These are phyloP conservation scores for Amborella trichopoda DNA, from an alignment of 164 flowering plant genomes.

Conservation along the genomic window DNA sequence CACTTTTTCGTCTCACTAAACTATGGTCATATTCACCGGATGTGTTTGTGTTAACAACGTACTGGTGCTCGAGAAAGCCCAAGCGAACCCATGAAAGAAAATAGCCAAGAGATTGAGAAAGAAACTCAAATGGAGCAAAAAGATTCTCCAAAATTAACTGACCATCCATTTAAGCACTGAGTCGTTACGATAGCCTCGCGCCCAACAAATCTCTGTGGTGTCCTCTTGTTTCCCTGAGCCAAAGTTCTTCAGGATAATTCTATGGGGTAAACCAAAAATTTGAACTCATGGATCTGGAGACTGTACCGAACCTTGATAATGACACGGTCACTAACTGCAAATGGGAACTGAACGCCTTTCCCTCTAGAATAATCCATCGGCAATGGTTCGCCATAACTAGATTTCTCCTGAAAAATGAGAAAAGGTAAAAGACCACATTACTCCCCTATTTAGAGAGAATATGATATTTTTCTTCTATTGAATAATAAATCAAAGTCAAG, in stretches of 20 bases:
- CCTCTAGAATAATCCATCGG: constrained; percentile 44
- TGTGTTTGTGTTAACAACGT: too few species aligned
- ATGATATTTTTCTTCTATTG: too few species aligned
- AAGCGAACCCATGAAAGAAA: too few species aligned
- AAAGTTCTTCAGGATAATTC: constrained; percentile 1
- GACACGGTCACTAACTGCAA: constrained; percentile 74
- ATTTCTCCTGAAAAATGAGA: constrained; percentile 59
- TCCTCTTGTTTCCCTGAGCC: constrained; percentile 90
- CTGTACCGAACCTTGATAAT: constrained; percentile 58
- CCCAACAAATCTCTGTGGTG: constrained; percentile 88
- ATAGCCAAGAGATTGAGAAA: too few species aligned
- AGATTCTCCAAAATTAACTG: constrained; percentile 7
- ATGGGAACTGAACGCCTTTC: constrained; percentile 88
- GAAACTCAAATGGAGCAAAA: background rate
- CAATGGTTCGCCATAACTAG: constrained; percentile 38
- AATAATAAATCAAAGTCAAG: too few species aligned
- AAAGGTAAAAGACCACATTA: too few species aligned
- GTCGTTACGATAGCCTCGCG: constrained; percentile 92
- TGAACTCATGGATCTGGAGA: background rate
- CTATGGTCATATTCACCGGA: too few species aligned
- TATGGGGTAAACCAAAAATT: background rate
- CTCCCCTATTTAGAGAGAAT: too few species aligned
- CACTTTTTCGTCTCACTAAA: too few species aligned
- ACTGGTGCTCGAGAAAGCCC: too few species aligned
- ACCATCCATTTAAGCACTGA: constrained; percentile 99